Evolutionary conservation across 1,139 yeast genomes (phyloP).

Genomic region (Hemisphaericaspora xylofermentans): DNA sequence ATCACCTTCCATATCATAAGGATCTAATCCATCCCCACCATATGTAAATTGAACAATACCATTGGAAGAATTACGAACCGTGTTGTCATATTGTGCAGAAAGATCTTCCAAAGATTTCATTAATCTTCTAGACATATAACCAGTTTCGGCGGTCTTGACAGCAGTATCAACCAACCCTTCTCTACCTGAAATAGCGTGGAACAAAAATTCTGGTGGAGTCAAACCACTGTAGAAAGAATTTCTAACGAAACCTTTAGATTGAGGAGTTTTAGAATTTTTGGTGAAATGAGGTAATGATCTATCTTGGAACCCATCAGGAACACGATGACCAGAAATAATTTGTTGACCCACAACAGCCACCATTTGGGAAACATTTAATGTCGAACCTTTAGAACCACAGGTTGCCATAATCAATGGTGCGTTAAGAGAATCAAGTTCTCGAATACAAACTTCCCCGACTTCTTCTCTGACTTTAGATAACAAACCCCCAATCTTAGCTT

Average conservation of each 20-base stretch:
- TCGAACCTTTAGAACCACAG: conserved; percentile 98
- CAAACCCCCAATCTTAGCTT: conserved; percentile 95
- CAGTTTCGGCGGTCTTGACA: conserved; percentile 98
- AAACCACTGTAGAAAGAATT: conserved; percentile 93
- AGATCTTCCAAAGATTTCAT: conserved; percentile 98
- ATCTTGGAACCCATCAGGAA: conserved; percentile 99
- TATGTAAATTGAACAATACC: conserved; percentile 97
- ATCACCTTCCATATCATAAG: conserved; percentile 98
- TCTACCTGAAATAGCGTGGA: conserved; percentile 99
- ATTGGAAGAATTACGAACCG: conserved; percentile 92
- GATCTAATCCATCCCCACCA: conserved; percentile 99
- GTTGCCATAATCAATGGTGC: conserved; percentile 99
- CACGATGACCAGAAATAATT: conserved; percentile 97
- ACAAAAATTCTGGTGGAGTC: conserved; percentile 93
- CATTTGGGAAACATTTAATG: conserved; percentile 98
- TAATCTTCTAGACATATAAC: conserved; percentile 97
- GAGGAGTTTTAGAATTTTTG: conserved; percentile 94
- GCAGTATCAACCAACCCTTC: conserved; percentile 99
- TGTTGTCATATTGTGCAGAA: conserved; percentile 88
- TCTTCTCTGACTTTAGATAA: conserved; percentile 97
- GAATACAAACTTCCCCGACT: conserved; percentile 96
- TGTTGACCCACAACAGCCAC: conserved; percentile 99
- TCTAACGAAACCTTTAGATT: conserved; percentile 95
- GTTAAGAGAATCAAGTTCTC: conserved; percentile 83
- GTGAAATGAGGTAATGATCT: conserved; percentile 96